Percentiles rank a stretch among this genome's conserved stretches.
Evolutionary conservation across 2,329 filamentous ascomycete species (phyloP).

Genomic region (Myriosclerotinia scirpicola): DNA sequence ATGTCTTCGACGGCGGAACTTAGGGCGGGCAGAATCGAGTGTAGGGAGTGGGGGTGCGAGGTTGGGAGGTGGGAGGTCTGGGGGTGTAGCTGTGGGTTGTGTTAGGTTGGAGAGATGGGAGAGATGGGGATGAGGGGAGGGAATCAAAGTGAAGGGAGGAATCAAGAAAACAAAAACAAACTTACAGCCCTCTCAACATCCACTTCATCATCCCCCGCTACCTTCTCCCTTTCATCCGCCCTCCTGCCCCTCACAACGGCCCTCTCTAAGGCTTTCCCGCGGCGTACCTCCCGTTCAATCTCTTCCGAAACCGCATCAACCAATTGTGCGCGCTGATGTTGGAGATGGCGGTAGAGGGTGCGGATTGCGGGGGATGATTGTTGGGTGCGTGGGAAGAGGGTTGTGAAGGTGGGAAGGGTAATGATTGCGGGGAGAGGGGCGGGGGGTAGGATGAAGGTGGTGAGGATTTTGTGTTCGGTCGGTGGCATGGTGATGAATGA

Average conservation of each 20-base stretch:
- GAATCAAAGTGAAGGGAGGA: background rate
- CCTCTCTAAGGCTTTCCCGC: conserved; percentile 57
- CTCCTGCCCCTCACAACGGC: conserved; percentile 56
- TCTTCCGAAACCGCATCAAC: conserved; percentile 66
- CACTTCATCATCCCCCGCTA: conserved; percentile 61
- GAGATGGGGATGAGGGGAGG: background rate
- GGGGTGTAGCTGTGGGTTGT: background rate
- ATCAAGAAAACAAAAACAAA: conserved; percentile 14
- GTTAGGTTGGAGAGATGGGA: background rate
- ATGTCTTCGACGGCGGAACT: conserved; percentile 64
- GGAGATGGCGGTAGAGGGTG: conserved; percentile 73
- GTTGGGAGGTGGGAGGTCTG: conserved; percentile 44
- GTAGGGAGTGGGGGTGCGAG: conserved; percentile 58
- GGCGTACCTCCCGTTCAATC: conserved; percentile 63
- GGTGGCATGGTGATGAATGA: conserved; percentile 61
- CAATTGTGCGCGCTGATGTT: conserved; percentile 67
- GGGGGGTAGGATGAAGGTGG: conserved; percentile 75
- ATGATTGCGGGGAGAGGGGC: conserved; percentile 72
- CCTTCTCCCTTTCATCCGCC: conserved; percentile 53
- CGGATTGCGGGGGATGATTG: conserved; percentile 38
- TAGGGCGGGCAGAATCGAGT: conserved; percentile 67
- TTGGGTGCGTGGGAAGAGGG: conserved; percentile 66
- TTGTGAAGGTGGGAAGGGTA: conserved; percentile 71
- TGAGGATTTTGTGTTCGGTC: conserved; percentile 72
- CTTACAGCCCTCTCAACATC: conserved; percentile 61